phyloP scores from a whole-genome alignment of 345 rosid species.

The Populus alba region DNA sequence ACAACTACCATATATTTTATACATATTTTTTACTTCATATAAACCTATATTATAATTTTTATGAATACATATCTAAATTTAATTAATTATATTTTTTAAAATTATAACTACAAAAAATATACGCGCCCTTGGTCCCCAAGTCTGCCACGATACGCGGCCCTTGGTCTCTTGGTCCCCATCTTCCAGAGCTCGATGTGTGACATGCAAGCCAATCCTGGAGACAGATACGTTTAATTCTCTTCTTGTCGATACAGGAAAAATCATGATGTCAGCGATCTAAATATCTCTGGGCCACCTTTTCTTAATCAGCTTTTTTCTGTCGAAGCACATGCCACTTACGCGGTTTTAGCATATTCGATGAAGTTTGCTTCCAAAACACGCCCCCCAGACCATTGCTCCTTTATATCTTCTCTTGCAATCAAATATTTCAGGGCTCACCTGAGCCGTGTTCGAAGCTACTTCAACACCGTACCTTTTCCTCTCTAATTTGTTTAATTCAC shows the following conservation, averaged over 20 bases:
- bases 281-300: neutral
- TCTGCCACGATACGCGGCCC: neutral
- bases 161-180: neutral
- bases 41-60: too few species aligned
- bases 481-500: too few species aligned
- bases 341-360: constrained; percentile 11
- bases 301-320: neutral
- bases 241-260: neutral
- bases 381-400: neutral
- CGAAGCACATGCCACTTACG: constrained; percentile 23
- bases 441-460: neutral
- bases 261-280: neutral
- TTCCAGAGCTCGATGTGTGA: neutral
- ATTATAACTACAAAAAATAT: too few species aligned
- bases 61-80: too few species aligned
- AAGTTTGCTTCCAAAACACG: constrained; percentile 14
- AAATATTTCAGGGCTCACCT: neutral
- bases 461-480: neutral
- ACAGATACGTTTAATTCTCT: neutral
- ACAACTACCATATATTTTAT: accelerated
- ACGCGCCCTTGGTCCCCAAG: neutral
- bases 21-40: too few species aligned
- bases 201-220: neutral
- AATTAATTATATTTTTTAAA: too few species aligned
- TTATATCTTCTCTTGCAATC: constrained; percentile 10